Evolutionary conservation across 192 early-diverging fungal genomes (phyloP).

Genomic region (Mortierella alpina): DNA sequence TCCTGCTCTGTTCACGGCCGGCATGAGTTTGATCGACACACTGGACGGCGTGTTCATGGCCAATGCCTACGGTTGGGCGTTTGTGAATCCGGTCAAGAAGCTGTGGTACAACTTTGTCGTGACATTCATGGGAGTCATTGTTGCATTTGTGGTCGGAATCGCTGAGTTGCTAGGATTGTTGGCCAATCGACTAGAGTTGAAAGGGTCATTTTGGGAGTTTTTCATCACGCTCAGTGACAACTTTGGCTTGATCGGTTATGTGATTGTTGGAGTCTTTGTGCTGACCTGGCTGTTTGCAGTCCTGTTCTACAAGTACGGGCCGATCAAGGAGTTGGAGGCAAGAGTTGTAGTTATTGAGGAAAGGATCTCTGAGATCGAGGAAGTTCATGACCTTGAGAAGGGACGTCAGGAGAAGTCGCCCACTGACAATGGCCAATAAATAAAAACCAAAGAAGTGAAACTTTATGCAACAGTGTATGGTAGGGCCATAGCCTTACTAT

Average conservation of each 20-base stretch:
- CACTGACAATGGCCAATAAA: too few relatives aligned
- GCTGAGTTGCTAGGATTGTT: conserved; percentile 67
- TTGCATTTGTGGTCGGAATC: conserved; percentile 68
- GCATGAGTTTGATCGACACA: conserved; percentile 77
- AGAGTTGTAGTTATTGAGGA: conserved; percentile 33
- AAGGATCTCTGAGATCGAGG: background rate
- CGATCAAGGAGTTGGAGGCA: conserved; percentile 55
- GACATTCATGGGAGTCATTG: conserved; percentile 68
- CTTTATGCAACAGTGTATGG: too few relatives aligned
- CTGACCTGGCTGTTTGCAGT: conserved; percentile 54
- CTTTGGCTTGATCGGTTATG: conserved; percentile 64
- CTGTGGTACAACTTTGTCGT: conserved; percentile 75
- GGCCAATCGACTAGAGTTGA: conserved; percentile 47
- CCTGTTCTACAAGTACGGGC: conserved; percentile 49
- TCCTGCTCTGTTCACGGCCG: conserved; percentile 72
- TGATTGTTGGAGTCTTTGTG: conserved; percentile 59
- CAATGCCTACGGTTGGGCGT: conserved; percentile 71
- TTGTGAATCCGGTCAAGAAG: conserved; percentile 69
- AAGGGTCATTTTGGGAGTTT: conserved; percentile 36
- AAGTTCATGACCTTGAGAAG: too few relatives aligned
- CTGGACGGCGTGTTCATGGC: conserved; percentile 77
- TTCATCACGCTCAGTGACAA: conserved; percentile 54
- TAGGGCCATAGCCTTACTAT: too few relatives aligned
- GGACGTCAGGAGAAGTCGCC: too few relatives aligned
- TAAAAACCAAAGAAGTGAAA: too few relatives aligned